phyloP scores from a whole-genome alignment of 805 yeast genomes.

The Yamadazyma scolyti region DNA sequence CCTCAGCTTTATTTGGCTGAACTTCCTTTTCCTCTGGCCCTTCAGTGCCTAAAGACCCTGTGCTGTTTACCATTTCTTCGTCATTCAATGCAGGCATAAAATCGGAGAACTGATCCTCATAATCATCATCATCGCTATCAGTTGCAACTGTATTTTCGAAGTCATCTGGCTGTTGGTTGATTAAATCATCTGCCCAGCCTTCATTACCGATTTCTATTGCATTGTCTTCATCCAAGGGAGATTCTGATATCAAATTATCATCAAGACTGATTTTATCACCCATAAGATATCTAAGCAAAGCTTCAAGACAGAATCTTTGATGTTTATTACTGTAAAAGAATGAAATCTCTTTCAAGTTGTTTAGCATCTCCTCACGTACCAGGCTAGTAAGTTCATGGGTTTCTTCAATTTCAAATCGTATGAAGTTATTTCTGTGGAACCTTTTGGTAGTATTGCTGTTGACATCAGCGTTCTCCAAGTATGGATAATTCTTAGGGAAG shows the following conservation, averaged over 20 bases:
- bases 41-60: conserved; percentile 15
- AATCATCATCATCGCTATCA: conserved; percentile 20
- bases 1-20: background rate
- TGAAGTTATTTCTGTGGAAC: conserved; percentile 18
- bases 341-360: conserved; percentile 53
- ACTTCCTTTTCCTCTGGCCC: conserved; percentile 1
- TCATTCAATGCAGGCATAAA: conserved; percentile 42
- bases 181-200: conserved; percentile 41
- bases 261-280: conserved; percentile 67
- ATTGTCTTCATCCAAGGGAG: conserved; percentile 19
- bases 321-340: conserved; percentile 49
- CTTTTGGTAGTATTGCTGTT: conserved; percentile 11
- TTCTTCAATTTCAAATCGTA: conserved; percentile 66
- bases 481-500: conserved; percentile 75
- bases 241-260: conserved; percentile 25
- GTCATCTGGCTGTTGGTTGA: conserved; percentile 29
- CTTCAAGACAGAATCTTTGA: conserved; percentile 72
- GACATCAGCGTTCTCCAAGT: conserved; percentile 39
- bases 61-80: conserved; percentile 22
- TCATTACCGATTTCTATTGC: conserved; percentile 35
- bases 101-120: conserved; percentile 31
- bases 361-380: conserved; percentile 48
- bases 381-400: conserved; percentile 61
- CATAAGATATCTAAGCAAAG: conserved; percentile 67
- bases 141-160: conserved; percentile 13